Evolutionary conservation across 345 rosid genomes (phyloP).

Genomic region (Citrus glauca): DNA sequence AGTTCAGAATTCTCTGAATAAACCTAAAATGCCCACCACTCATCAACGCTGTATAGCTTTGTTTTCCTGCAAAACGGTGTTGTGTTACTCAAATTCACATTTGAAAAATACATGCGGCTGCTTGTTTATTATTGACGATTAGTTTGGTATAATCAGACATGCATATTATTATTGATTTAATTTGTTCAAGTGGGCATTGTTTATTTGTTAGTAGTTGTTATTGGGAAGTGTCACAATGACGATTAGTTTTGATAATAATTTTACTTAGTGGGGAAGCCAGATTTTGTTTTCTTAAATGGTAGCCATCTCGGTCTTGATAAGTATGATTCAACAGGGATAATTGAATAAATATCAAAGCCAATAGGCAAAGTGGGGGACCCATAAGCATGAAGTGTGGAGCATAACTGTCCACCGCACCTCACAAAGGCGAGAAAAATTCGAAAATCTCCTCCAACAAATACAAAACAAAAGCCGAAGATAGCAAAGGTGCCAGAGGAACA

Average conservation of each 20-base stretch:
- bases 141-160: neutral
- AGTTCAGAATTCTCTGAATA: neutral
- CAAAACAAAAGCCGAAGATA: slow-evolving; percentile 23
- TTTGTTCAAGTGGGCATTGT: neutral
- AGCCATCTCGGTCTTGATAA: slow-evolving; percentile 10
- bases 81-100: no score
- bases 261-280: neutral
- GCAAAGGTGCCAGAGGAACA: slow-evolving; percentile 29
- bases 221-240: neutral
- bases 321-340: slow-evolving; percentile 9
- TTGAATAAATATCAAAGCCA: neutral
- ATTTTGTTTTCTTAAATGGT: neutral
- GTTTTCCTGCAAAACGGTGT: no score
- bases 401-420: slow-evolving; percentile 29
- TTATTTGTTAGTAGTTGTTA: neutral
- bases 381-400: slow-evolving; percentile 33
- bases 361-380: slow-evolving; percentile 9
- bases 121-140: neutral
- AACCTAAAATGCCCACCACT: neutral
- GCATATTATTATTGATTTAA: neutral
- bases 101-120: neutral
- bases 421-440: slow-evolving; percentile 23
- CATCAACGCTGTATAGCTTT: neutral
- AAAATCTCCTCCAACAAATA: slow-evolving; percentile 26
- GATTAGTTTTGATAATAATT: neutral